Percentiles rank a stretch among this genome's conserved stretches.
These are phyloP conservation scores for Talaromyces adpressus DNA, from an alignment of 495 filamentous ascomycete genomes.

Conservation along the genomic window DNA sequence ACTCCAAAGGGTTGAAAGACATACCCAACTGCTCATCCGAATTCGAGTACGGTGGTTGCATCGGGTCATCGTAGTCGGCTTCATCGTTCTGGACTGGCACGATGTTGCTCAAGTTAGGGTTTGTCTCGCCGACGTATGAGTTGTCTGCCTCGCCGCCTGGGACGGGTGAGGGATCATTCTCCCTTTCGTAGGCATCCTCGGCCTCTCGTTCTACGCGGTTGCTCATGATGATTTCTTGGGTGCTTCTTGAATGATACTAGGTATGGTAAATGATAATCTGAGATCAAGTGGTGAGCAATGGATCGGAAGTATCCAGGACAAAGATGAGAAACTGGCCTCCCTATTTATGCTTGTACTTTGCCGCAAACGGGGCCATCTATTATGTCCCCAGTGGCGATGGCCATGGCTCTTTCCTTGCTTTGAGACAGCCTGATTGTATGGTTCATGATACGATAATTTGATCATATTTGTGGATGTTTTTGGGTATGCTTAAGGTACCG, in stretches of 20 bases:
- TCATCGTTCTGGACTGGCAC: conserved; percentile 11
- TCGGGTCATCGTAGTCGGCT: conserved; percentile 16
- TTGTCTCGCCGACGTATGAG: conserved; percentile 15
- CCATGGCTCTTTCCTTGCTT: not conserved
- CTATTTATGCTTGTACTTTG: not conserved
- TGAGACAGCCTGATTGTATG: not conserved
- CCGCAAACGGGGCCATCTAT: not conserved
- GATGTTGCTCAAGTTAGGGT: not conserved
- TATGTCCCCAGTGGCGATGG: not conserved
- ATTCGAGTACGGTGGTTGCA: conserved; percentile 21
- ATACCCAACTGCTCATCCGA: conserved; percentile 18
- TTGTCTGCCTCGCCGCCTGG: conserved; percentile 13
- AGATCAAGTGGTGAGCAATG: not conserved
- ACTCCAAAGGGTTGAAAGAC: not conserved
- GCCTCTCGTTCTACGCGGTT: conserved; percentile 20
- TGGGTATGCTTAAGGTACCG: not conserved
- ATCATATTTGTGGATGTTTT: not conserved
- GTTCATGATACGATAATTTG: not conserved
- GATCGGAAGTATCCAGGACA: not conserved
- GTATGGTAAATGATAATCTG: not conserved
- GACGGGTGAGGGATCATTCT: conserved; percentile 21
- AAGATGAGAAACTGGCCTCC: not conserved
- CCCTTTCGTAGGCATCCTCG: conserved; percentile 22
- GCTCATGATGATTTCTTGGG: conserved; percentile 13
- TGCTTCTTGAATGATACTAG: not conserved